Evolutionary conservation across 2,329 filamentous ascomycete genomes (phyloP), one percentile per base, ranked within the genome.

Genomic region (Colletotrichum aenigma): DNA sequence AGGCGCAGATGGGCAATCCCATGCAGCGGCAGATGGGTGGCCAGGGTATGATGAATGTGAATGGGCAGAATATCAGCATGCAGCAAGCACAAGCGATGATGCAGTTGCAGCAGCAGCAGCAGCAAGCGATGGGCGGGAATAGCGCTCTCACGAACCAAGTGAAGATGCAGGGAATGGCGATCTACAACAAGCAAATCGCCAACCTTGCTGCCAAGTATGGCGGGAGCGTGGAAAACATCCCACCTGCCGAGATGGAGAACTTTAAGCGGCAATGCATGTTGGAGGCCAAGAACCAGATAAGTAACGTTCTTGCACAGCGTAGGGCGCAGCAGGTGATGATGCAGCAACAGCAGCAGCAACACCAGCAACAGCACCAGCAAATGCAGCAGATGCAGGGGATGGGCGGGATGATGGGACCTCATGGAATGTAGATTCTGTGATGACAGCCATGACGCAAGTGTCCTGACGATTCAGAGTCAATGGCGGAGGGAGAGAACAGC

Each of bases 321-420:
- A 80, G 82, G 52, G 80, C 79, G 52, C 84, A 85, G 26, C 85
- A 86, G 71, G 78, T 82, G 71, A 79, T 86, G 78, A 68, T 84
- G 75, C 85, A 86, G 75, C 86, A 86, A 61, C 84, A 84, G 36
- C 78, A 78, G 56, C 77, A 80, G 55, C 84, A 85, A 65, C 72
- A 81, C 60, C 74, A 76, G 43, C 74, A 81, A 58, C 74, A 77
- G 38, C 81, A 84, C 34, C 83, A 84, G 4, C 66, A 52, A 21
- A 52, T 52, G 43, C 43, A 68, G 28, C 61, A 84, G 36, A 87
- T 91, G 85, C 88, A 90, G 74, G 87, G 87, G 8, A 90, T 91
- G 86, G 86, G 87, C 69, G 85, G 87, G 30, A 91, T 91, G 87
- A 89, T 89, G 88, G 87, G 86, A 15, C 84, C 85, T 24, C 87